phyloP scores from a whole-genome alignment of 352 stramenopile genomes.

The Phytophthora brassicae region DNA sequence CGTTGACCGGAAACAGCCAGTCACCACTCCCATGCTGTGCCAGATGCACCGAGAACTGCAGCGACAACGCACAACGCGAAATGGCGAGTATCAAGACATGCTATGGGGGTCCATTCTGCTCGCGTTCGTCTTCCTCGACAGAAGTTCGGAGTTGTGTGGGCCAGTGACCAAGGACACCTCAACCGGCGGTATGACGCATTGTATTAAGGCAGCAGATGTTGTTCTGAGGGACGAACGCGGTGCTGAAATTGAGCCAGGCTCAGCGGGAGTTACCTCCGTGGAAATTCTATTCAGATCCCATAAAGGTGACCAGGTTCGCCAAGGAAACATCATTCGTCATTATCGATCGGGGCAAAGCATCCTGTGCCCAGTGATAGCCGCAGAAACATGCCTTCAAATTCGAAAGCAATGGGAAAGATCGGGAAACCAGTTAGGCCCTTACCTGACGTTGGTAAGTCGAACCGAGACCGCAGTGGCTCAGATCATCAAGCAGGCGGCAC shows the following conservation, averaged over 20 bases:
- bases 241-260: background rate
- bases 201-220: constrained; percentile 2
- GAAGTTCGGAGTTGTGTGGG: constrained; percentile 28
- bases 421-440: background rate
- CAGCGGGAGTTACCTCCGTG: background rate
- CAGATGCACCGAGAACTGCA: constrained; percentile 7
- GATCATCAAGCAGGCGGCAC: constrained; percentile 21
- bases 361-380: constrained; percentile 15
- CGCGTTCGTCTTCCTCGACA: constrained; percentile 26
- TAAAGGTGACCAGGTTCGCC: constrained; percentile 4
- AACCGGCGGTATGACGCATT: background rate
- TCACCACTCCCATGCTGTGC: constrained; percentile 29
- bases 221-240: background rate
- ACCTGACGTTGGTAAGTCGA: background rate
- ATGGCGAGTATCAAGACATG: background rate
- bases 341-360: constrained; percentile 5
- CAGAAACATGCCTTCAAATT: background rate
- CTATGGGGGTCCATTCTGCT: constrained; percentile 27
- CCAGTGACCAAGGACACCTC: background rate
- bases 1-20: constrained; percentile 30
- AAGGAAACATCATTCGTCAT: constrained; percentile 13
- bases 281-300: constrained; percentile 10
- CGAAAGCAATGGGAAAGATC: background rate
- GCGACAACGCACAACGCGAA: background rate
- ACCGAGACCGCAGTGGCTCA: background rate